Conservation (phyloP, 306 rosid genomes). For the Calophaca sinica region DNA sequence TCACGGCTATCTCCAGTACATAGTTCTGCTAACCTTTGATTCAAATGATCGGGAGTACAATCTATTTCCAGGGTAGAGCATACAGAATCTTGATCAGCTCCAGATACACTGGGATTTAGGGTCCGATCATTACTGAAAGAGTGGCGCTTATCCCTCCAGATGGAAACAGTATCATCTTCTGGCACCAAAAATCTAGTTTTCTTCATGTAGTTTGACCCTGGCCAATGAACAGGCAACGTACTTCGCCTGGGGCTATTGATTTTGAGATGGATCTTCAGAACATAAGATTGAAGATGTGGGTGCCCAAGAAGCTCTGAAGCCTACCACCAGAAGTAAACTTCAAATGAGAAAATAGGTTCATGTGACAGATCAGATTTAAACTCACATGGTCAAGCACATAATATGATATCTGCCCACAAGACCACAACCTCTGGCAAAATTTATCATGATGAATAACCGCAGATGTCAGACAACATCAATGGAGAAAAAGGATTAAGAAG, state of each 20-base stretch:
- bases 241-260: constrained; percentile 74
- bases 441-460: not conserved
- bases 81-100: constrained; percentile 74
- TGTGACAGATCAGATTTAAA: constrained; percentile 32
- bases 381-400: not conserved
- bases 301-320: constrained; percentile 90
- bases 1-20: constrained; percentile 53
- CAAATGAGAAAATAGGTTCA: constrained; percentile 51
- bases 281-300: constrained; percentile 82
- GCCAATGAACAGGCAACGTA: constrained; percentile 65
- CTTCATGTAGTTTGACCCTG: constrained; percentile 64
- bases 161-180: constrained; percentile 49
- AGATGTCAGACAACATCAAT: not conserved
- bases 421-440: constrained; percentile 26
- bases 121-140: constrained; percentile 75
- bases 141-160: constrained; percentile 61
- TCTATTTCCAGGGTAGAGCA: constrained; percentile 78
- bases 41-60: constrained; percentile 61
- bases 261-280: constrained; percentile 84
- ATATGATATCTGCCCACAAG: constrained; percentile 22
- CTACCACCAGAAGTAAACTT: constrained; percentile 60
- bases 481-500: constrained; percentile 5
- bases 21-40: constrained; percentile 57
- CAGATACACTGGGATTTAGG: constrained; percentile 84
- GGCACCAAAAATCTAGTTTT: constrained; percentile 80